Evolutionary conservation across 768 basidiomycete species (phyloP).

Genomic region (Pleurotus citrinopileatus): DNA sequence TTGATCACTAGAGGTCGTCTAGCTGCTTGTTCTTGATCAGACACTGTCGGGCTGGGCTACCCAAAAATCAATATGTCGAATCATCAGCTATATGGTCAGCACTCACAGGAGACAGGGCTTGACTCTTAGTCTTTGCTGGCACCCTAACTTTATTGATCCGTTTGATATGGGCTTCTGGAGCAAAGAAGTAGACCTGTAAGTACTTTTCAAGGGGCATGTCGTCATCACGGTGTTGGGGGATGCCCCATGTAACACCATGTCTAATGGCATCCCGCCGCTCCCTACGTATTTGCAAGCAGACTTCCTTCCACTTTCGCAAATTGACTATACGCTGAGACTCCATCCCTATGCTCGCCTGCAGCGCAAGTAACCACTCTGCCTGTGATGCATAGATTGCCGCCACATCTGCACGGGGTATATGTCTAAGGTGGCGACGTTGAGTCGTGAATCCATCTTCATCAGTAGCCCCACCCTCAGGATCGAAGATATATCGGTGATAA

Average conservation of each 20-base stretch:
- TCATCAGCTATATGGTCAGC: not conserved
- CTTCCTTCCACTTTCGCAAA: conserved; percentile 43
- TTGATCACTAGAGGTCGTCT: not conserved
- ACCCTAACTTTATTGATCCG: not conserved
- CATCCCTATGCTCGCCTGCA: conserved; percentile 33
- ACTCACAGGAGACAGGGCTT: not conserved
- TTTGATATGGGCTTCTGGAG: not conserved
- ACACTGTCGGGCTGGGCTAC: not conserved
- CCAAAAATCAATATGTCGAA: not conserved
- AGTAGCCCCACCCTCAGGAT: conserved; percentile 25
- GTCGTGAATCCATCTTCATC: conserved; percentile 24
- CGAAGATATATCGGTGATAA: conserved; percentile 32
- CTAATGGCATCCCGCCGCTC: not conserved
- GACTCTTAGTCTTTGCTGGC: not conserved
- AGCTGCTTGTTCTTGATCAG: not conserved
- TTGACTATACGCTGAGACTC: conserved; percentile 32
- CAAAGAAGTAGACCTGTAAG: not conserved
- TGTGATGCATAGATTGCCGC: conserved; percentile 50
- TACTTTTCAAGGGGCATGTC: not conserved
- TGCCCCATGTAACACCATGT: conserved; percentile 27
- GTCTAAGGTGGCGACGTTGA: conserved; percentile 41
- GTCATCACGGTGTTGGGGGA: conserved; percentile 15
- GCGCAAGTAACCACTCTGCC: conserved; percentile 55
- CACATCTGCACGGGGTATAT: conserved; percentile 50
- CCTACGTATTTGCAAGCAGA: conserved; percentile 26